These are phyloP conservation scores for Phytophthora litchii DNA, from an alignment of 352 stramenopile genomes.

Conservation along the genomic window DNA sequence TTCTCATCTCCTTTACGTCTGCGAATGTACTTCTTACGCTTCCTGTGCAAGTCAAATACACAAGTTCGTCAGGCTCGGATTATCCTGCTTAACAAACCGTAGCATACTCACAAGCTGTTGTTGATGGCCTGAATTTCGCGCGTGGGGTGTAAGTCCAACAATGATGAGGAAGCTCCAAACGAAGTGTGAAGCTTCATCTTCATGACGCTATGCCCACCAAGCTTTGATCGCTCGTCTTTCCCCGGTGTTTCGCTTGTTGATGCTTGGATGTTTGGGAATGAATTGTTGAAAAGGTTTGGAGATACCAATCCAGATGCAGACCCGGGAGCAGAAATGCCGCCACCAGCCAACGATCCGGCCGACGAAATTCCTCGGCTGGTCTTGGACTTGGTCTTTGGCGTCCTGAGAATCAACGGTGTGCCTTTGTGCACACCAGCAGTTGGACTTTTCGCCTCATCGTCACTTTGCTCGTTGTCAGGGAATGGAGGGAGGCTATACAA, in stretches of 20 bases:
- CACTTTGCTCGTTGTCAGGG: conserved; percentile 38
- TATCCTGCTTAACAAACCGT: neutral
- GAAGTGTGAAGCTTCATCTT: conserved; percentile 79
- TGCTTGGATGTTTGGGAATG: conserved; percentile 83
- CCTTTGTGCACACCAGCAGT: neutral
- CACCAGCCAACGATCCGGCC: conserved; percentile 27
- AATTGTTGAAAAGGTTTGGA: conserved; percentile 41
- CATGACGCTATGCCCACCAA: conserved; percentile 68
- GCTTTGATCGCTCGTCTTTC: conserved; percentile 64
- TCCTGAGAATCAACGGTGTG: conserved; percentile 14
- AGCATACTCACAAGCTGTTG: conserved; percentile 64
- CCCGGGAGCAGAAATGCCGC: conserved; percentile 39
- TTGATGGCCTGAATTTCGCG: conserved; percentile 85
- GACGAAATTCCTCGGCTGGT: conserved; percentile 14
- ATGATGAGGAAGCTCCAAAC: conserved; percentile 47
- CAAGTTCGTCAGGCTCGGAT: conserved; percentile 5
- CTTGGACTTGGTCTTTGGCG: conserved; percentile 11
- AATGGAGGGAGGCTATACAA: conserved; percentile 64
- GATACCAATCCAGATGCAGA: conserved; percentile 35
- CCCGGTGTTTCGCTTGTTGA: conserved; percentile 77
- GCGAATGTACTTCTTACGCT: conserved; percentile 59
- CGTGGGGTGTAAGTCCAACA: conserved; percentile 45
- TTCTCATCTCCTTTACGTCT: conserved; percentile 68
- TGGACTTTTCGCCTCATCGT: conserved; percentile 7
- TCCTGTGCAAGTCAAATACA: conserved; percentile 34